These are phyloP conservation scores for Eucalyptus sp. DNA, from an alignment of 345 rosid species.

Conservation along the genomic window DNA sequence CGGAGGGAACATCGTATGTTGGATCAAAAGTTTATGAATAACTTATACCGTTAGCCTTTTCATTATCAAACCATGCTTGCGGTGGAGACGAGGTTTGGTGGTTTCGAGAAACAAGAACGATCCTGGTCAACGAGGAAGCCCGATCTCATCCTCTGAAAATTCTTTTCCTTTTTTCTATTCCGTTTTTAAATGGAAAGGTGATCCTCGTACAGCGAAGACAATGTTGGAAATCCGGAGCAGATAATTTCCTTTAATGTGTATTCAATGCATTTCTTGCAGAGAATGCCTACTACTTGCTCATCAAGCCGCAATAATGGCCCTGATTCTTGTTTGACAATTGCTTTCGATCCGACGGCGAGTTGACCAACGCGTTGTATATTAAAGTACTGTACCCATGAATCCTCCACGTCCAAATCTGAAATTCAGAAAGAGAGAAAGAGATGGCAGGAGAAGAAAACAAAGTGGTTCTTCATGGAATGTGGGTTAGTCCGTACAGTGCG, in stretches of 20 bases:
- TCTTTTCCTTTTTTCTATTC: not conserved
- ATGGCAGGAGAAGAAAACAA: conserved; percentile 14
- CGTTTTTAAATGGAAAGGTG: not conserved
- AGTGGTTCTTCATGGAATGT: conserved; percentile 17
- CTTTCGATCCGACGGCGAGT: not conserved
- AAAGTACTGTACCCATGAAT: not conserved
- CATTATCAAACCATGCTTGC: not conserved
- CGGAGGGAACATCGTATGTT: fast-evolving
- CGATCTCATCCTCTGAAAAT: not conserved
- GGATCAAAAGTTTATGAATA: no score
- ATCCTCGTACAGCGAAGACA: not conserved
- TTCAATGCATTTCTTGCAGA: not conserved
- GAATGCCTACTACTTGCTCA: not conserved
- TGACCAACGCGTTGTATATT: not conserved
- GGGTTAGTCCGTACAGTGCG: conserved; percentile 11
- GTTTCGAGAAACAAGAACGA: not conserved
- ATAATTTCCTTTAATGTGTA: not conserved
- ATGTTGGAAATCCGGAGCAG: not conserved
- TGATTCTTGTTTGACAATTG: not conserved
- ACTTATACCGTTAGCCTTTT: not conserved
- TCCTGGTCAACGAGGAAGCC: not conserved
- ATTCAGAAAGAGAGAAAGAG: not conserved
- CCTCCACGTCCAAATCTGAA: not conserved
- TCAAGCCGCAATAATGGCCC: not conserved
- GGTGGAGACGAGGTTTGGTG: not conserved